Evolutionary conservation across 176 grass and related monocot genomes (phyloP).

Genomic region (Triticum dicoccoides): DNA sequence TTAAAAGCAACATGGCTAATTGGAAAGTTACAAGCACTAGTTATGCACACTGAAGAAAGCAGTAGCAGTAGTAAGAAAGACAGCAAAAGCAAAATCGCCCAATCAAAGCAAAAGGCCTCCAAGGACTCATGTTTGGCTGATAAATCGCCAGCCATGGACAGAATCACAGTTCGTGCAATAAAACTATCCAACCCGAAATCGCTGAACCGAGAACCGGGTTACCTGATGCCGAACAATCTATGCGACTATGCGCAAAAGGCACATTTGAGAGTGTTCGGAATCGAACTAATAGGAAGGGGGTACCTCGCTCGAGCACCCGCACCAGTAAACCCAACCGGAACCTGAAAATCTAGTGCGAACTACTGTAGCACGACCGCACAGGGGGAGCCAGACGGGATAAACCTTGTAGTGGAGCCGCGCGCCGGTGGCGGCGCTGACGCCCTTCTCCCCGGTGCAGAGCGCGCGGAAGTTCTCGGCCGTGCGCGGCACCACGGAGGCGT

Average conservation of each 20-base stretch:
- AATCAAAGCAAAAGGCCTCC: conserved; percentile 4
- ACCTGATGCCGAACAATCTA: neutral
- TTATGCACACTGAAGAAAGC: conserved; percentile 6
- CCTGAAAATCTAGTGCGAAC: neutral
- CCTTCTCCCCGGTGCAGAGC: conserved; percentile 94
- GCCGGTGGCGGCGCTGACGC: conserved; percentile 51
- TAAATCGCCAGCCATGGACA: neutral
- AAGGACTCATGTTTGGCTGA: neutral
- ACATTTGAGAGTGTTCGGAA: neutral
- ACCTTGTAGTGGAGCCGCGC: conserved; percentile 84
- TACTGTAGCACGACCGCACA: neutral
- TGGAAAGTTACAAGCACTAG: neutral
- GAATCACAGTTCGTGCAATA: neutral
- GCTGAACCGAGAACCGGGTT: neutral
- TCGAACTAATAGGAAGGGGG: neutral
- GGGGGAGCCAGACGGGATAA: neutral
- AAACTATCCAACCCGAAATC: neutral
- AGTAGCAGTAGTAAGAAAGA: neutral
- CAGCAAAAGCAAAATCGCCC: neutral
- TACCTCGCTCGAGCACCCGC: neutral
- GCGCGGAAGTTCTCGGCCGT: conserved; percentile 95
- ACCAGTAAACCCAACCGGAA: neutral
- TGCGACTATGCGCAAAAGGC: neutral
- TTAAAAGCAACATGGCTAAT: neutral
- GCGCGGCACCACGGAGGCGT: conserved; percentile 55